Conservation (phyloP, 768 basidiomycete genomes). For the Mycena polygramma region DNA sequence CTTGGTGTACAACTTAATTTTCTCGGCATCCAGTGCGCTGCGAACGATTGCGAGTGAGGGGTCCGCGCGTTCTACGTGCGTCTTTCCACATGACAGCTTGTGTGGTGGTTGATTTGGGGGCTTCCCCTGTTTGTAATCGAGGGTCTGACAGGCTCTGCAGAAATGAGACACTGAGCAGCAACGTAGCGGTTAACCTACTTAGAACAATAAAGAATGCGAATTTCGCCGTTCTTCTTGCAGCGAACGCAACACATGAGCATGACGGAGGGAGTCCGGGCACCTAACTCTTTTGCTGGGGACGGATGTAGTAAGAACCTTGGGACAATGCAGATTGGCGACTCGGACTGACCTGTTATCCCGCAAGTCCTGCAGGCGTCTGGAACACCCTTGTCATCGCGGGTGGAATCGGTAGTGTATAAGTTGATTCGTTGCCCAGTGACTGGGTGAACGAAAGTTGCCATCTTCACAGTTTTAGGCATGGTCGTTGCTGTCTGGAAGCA, state of each 20-base stretch:
- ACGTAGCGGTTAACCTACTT: background rate
- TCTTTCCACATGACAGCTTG: slow-evolving; percentile 9
- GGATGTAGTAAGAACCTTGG: too few relatives aligned
- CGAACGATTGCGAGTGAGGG: background rate
- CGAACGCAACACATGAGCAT: slow-evolving; percentile 9
- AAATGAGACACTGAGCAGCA: background rate
- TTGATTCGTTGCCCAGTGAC: too few relatives aligned
- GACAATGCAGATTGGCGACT: background rate
- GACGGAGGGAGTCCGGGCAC: too few relatives aligned
- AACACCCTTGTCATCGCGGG: background rate
- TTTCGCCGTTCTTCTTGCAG: slow-evolving; percentile 5
- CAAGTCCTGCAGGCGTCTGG: slow-evolving; percentile 14
- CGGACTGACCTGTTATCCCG: slow-evolving; percentile 6
- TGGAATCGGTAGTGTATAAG: too few relatives aligned
- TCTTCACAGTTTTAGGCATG: too few relatives aligned
- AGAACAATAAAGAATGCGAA: slow-evolving; percentile 10
- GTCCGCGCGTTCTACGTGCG: slow-evolving; percentile 2
- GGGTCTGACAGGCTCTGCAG: background rate
- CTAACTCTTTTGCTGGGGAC: slow-evolving; percentile 1
- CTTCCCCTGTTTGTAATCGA: slow-evolving; percentile 9
- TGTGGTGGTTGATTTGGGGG: slow-evolving; percentile 8
- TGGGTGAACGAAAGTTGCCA: too few relatives aligned
- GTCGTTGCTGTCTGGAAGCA: too few relatives aligned
- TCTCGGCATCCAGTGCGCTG: background rate
- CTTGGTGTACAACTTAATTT: slow-evolving; percentile 2